Base-by-base conservation (phyloP, 129 eudicot genomes). In the Ambrosia trifida region DNA sequence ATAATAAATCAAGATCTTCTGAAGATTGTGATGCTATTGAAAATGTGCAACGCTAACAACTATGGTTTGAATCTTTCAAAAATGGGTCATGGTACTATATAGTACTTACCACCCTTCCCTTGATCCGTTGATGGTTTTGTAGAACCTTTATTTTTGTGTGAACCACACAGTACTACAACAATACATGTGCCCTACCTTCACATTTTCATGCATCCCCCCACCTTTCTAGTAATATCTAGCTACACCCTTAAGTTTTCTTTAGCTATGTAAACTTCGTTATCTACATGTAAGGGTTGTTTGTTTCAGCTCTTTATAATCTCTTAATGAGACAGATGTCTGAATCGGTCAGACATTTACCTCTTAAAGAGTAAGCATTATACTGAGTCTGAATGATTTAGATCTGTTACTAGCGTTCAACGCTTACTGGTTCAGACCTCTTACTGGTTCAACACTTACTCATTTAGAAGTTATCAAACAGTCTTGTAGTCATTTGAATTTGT, bases 141-240 rank as follows among this genome's bases (percentile, higher is more conserved):
- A 32, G 50, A 68, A 57, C 36, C 67, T 54, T 54, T 24, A 24
- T 7, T 66, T 67, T 67, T 40, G 68, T 76, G 80, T 76, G 80
- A 67, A 7, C 62, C 59, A 31, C 59, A 31, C 58, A 24, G 67
- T 58, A 67, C 73, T 58, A 67, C 73, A 38, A 19, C 70, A 12
- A 2, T 53, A 76, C 79, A 75, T 75, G 79, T 53, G 73, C 67
- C 59, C 20, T 51, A 74, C 79, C 32, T 45, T 38, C 46, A 6
- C 4, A 73, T 47, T 50, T 35, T 51, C 62, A 50, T 2, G 3
- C 3, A 8, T 40, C 18, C 41, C 69, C 62, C 59, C 53, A 9
- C 8, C 31, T 73, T 73, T 63, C 41, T 4, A 9, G 24, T 38
- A 50, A 12, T 33, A 63, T 0, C 62, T 4, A 14, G 3, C 36